Percentiles rank a stretch among this genome's conserved stretches.
phyloP scores from a whole-genome alignment of 768 basidiomycete species.

The Chalciporus piperatus region DNA sequence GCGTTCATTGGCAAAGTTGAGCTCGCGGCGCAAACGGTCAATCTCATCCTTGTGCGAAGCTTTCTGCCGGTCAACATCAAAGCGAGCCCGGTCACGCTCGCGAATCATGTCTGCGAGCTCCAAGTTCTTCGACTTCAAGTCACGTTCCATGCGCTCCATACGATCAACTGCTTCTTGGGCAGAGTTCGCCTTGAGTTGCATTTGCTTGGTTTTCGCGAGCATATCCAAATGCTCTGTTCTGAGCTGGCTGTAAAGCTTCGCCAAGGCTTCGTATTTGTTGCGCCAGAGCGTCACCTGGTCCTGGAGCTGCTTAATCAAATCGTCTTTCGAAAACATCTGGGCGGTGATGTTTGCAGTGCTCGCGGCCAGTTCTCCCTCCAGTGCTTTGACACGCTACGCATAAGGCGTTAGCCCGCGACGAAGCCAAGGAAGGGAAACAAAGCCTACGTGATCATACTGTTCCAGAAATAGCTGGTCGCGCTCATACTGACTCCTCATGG shows the following conservation, averaged over 20 bases:
- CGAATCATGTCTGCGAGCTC: slow-evolving; percentile 99
- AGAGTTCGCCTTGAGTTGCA: slow-evolving; percentile 97
- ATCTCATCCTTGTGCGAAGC: slow-evolving; percentile 93
- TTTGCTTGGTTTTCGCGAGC: slow-evolving; percentile 93
- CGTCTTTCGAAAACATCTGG: slow-evolving; percentile 90
- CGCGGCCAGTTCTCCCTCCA: slow-evolving; percentile 84
- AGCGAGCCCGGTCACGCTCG: slow-evolving; percentile 92
- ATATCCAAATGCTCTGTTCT: slow-evolving; percentile 97
- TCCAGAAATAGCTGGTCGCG: slow-evolving; percentile 96
- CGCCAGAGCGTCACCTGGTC: slow-evolving; percentile 97
- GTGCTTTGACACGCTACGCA: slow-evolving; percentile 84
- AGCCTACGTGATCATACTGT: slow-evolving; percentile 85
- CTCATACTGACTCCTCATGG: slow-evolving; percentile 95
- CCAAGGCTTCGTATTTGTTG: slow-evolving; percentile 97
- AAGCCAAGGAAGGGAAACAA: slow-evolving; percentile 1
- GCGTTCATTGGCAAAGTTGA: slow-evolving; percentile 95
- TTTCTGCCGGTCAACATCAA: slow-evolving; percentile 92
- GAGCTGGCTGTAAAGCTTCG: slow-evolving; percentile 97
- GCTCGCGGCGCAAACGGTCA: slow-evolving; percentile 87
- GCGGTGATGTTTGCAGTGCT: slow-evolving; percentile 74
- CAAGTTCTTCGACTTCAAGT: slow-evolving; percentile 97
- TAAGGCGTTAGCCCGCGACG: slow-evolving; percentile 6
- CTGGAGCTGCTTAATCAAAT: slow-evolving; percentile 91
- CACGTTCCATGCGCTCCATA: slow-evolving; percentile 99
- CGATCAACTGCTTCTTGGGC: slow-evolving; percentile 97